Evolutionary conservation across 2,329 filamentous ascomycete genomes (phyloP), one percentile per base, ranked within the genome.

Genomic region (Fusarium phyllophilum): DNA sequence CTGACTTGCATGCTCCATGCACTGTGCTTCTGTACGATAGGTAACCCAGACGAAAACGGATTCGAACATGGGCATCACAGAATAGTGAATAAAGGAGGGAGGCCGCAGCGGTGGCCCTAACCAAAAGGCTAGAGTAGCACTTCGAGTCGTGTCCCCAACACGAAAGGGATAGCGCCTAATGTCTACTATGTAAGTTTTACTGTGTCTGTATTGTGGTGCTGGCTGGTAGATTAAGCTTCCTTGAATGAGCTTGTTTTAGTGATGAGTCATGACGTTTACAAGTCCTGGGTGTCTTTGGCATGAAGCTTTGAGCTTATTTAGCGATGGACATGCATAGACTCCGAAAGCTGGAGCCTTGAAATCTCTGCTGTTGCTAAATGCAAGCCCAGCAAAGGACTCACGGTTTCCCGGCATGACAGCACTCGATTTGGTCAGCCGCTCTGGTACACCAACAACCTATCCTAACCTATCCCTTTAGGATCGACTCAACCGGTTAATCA

Each of bases 301-400:
- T 31, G 4, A 31, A 48, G 45, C 45, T 31, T 31, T 48, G 45
- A 22, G 4, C 13, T 12, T 12, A 6, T 31, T 31, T 10, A 22
- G 14, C 14, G 3, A 12, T 8, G 26, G 20, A 12, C 15, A 1
- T 4, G 24, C 22, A n/a, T n/a, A 10, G 0, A n/a, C 39, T 0
- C 0, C 15, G 22, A 17, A 42, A 3, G 10, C 9, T n/a, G 22
- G 14, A 42, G 39, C 22, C 13, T 17, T 7, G 5, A 17, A 42
- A 22, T 42, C 13, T 10, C 39, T 42, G 22, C 22, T n/a, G 14
- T 17, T n/a, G 8, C 6, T 15, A 15, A 10, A 6, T n/a, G 14
- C 8, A 15, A 22, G 6, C 38, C 7, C 20, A 39, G 20, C 20
- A 39, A 13, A 39, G 38, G 20, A 39, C 20, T 22, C 3, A 41